Conservation (phyloP, 2,329 filamentous ascomycete species). For the Fusarium chuoi region DNA sequence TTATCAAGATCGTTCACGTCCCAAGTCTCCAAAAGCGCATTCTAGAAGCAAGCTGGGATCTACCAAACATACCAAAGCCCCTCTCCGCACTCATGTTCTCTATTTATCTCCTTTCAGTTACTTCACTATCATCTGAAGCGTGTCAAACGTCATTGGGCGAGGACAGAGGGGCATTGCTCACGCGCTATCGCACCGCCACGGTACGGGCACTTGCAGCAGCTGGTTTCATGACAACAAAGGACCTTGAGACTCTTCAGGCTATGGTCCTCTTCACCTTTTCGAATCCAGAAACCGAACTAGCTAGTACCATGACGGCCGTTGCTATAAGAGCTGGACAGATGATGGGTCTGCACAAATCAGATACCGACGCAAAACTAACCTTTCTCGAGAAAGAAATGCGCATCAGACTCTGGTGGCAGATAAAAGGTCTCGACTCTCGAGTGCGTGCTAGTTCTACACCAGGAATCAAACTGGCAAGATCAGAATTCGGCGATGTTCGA, state of each 20-base stretch:
- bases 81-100: conserved; percentile 44
- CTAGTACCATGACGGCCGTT: conserved; percentile 35
- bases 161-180: conserved; percentile 20
- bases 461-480: not conserved
- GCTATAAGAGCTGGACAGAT: conserved; percentile 42
- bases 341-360: conserved; percentile 39
- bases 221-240: conserved; percentile 42
- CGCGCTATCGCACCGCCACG: conserved; percentile 39
- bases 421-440: conserved; percentile 36
- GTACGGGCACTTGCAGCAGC: conserved; percentile 40
- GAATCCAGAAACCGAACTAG: conserved; percentile 45
- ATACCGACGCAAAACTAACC: conserved; percentile 12
- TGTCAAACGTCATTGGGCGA: conserved; percentile 31
- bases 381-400: conserved; percentile 46
- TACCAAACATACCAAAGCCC: conserved; percentile 12
- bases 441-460: conserved; percentile 2
- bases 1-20: conserved; percentile 47
- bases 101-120: conserved; percentile 43
- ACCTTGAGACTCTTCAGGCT: conserved; percentile 47
- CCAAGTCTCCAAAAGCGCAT: conserved; percentile 47
- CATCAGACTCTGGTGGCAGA: conserved; percentile 44
- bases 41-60: conserved; percentile 45
- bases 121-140: conserved; percentile 26
- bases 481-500: conserved; percentile 27
- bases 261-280: conserved; percentile 45